phyloP scores from a whole-genome alignment of 2,329 filamentous ascomycete species.

The Arachnopeziza araneosa region DNA sequence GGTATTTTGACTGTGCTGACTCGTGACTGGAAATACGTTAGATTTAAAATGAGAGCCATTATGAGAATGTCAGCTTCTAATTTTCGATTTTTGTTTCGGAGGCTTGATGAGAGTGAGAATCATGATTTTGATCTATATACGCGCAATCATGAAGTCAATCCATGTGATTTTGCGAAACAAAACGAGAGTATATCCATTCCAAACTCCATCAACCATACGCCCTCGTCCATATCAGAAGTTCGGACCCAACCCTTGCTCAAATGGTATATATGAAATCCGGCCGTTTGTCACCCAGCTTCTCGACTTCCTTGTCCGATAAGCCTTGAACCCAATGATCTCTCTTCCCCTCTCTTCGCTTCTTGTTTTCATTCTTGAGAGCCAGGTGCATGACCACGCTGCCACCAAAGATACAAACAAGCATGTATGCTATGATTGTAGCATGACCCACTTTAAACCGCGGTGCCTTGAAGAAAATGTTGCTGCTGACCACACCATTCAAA shows the following conservation, averaged over 20 bases:
- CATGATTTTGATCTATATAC: no score
- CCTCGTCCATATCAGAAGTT: background rate
- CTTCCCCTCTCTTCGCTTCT: conserved; percentile 54
- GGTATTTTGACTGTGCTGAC: no score
- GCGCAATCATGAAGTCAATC: no score
- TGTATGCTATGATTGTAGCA: conserved; percentile 66
- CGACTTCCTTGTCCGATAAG: conserved; percentile 55
- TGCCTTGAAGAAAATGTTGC: conserved; percentile 63
- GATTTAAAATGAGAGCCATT: no score
- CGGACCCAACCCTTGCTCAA: conserved; percentile 27
- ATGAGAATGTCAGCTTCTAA: no score
- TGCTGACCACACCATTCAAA: conserved; percentile 56
- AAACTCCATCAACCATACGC: background rate
- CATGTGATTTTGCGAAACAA: no score
- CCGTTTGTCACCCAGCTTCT: conserved; percentile 61
- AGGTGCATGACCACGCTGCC: conserved; percentile 64
- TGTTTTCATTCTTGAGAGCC: conserved; percentile 61
- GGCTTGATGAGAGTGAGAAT: no score
- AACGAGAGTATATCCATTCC: no score
- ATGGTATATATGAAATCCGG: conserved; percentile 67
- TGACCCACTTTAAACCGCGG: conserved; percentile 62
- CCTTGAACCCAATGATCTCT: conserved; percentile 60
- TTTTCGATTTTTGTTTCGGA: no score
- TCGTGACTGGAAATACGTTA: no score
- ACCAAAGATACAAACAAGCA: conserved; percentile 60